Evolutionary conservation across 257 asterid species (phyloP), one percentile per base, ranked within the genome.

Genomic region (Solanum chmielewskii): DNA sequence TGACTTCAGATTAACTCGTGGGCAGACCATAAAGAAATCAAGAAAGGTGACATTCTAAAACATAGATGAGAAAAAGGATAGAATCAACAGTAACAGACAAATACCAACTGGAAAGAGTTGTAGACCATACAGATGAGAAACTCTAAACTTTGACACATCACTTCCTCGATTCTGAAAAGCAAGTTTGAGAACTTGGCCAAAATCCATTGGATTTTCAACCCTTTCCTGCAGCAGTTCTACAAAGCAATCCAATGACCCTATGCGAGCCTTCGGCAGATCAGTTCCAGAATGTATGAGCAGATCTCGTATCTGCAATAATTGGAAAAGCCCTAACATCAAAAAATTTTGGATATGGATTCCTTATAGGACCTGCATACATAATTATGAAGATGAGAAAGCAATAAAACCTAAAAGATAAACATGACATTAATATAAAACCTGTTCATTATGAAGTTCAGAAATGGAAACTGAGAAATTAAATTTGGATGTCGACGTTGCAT

Each of bases 161-260:
- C 92, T 88, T 92, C 97, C 98, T 89, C 99, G 95, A 87, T 91
- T 92, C 88, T 88, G 94, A 84, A 97, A 93, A 89, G 98, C 97
- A 27, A 89, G 89, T 96, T 94, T 97, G 89, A 97, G 97, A 88
- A 94, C 91, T 91, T 88, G 91, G 86, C 96, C 91, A 88, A 97
- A 96, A 91, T 97, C 98, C 86, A 94, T 89, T 70, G 99, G 99
- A 89, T 96, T 96, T 87, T 95, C 97, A 84, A 93, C 96, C 89
- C 93, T 92, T 90, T 93, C 97, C 92, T 92, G 99, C 90, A 91
- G 97, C 91, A 96, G 94, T 87, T 97, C 98, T 84, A 92, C 85
- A 87, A 85, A 88, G 89, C 74, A 91, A 89, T 94, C 98, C 85
- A 89, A 37, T 39, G 96, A 93, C 59, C 96, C 96, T 90, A 97